phyloP scores from a whole-genome alignment of 148 eudicot genomes.

The Rhododendron williamsianum region DNA sequence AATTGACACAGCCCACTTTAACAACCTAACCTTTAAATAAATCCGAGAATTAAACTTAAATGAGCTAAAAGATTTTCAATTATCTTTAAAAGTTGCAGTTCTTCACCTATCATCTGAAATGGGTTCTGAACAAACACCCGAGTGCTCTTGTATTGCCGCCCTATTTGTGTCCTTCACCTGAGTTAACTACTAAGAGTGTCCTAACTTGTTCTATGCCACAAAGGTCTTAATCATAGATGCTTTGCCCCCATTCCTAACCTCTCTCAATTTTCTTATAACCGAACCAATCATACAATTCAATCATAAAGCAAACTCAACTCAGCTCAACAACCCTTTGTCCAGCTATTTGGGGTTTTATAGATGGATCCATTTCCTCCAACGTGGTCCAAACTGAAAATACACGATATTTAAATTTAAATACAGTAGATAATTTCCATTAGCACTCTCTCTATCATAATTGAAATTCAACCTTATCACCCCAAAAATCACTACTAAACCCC shows the following conservation, averaged over 20 bases:
- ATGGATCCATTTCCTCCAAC: slow-evolving; percentile 1
- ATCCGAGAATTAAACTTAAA: not conserved
- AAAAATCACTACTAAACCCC: not conserved
- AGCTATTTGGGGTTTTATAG: not conserved
- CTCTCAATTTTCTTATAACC: not conserved
- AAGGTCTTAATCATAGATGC: not conserved
- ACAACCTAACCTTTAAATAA: not conserved
- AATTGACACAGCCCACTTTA: not conserved
- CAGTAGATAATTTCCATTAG: not conserved
- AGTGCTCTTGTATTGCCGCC: not conserved
- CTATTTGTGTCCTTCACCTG: not conserved
- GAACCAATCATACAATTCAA: not conserved
- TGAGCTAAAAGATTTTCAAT: not conserved
- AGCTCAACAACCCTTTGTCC: not conserved
- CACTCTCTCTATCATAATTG: not conserved
- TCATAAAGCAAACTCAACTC: not conserved
- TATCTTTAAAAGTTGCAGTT: not conserved
- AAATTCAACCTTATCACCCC: not conserved
- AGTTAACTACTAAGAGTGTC: not conserved
- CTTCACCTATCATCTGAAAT: not conserved
- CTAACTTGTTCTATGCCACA: not conserved
- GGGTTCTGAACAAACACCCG: not conserved
- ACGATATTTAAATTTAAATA: not conserved
- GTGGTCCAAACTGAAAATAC: not conserved
- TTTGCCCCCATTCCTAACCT: not conserved